phyloP scores from a whole-genome alignment of 257 asterid species.

The Perilla frutescens region DNA sequence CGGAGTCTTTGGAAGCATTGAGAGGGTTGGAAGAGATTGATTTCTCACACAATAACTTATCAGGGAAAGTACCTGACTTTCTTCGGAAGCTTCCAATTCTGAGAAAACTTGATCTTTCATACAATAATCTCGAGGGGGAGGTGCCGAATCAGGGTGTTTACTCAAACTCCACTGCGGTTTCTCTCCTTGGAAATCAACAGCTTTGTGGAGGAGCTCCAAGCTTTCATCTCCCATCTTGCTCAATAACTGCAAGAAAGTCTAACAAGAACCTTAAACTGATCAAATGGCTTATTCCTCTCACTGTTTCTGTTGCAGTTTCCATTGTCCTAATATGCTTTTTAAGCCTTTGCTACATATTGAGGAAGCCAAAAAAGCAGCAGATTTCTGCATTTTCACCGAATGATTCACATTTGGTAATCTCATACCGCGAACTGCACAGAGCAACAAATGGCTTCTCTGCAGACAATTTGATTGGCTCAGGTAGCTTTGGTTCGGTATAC shows the following conservation, averaged over 20 bases:
- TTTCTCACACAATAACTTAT: slow-evolving; percentile 17
- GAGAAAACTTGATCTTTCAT: slow-evolving; percentile 14
- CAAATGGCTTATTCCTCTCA: slow-evolving; percentile 7
- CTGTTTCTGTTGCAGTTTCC: neutral
- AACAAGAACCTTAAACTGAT: slow-evolving; percentile 5
- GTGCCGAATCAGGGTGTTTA: slow-evolving; percentile 11
- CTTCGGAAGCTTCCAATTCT: slow-evolving; percentile 1
- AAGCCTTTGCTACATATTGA: neutral
- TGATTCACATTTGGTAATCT: neutral
- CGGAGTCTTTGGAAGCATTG: slow-evolving; percentile 23
- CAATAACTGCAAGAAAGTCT: neutral
- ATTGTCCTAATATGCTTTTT: slow-evolving; percentile 1
- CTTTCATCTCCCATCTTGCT: slow-evolving; percentile 9
- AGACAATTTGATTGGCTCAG: slow-evolving; percentile 44
- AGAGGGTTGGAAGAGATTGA: slow-evolving; percentile 27
- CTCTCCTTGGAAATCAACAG: neutral
- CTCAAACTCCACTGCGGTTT: neutral
- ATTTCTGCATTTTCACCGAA: neutral
- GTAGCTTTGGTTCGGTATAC: slow-evolving; percentile 52
- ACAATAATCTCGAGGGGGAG: slow-evolving; percentile 28
- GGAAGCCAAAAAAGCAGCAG: slow-evolving; percentile 1
- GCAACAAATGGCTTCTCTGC: slow-evolving; percentile 50
- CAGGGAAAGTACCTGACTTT: slow-evolving; percentile 19
- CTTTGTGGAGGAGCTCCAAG: slow-evolving; percentile 24
- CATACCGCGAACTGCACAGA: slow-evolving; percentile 5